These are phyloP conservation scores for Hypoxylon intermedium DNA, from an alignment of 495 filamentous ascomycete species.

Conservation along the genomic window DNA sequence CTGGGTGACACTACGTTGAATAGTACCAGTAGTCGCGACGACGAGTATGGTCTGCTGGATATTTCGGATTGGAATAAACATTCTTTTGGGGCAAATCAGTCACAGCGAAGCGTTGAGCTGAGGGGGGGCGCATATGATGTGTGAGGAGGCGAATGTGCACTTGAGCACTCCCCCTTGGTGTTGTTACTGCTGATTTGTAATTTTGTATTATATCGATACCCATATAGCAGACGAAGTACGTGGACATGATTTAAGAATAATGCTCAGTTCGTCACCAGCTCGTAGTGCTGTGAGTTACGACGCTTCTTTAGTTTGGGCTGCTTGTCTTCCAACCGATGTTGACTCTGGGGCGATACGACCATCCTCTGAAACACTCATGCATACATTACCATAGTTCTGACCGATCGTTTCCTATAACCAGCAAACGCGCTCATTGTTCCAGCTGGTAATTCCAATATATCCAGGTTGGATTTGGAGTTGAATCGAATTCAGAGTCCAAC, in stretches of 20 bases:
- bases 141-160: conserved; percentile 10
- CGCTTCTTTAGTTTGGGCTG: too few relatives aligned
- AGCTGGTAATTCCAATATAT: too few relatives aligned
- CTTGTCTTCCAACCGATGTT: too few relatives aligned
- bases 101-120: conserved; percentile 2
- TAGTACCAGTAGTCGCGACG: conserved; percentile 7
- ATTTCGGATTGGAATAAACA: conserved; percentile 4
- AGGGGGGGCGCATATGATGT: conserved; percentile 4
- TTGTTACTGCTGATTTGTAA: conserved; percentile 7
- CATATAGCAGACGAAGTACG: conserved; percentile 3
- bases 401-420: neutral
- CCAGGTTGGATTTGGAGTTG: too few relatives aligned
- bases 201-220: conserved; percentile 29
- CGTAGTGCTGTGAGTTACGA: too few relatives aligned
- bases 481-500: too few relatives aligned
- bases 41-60: conserved; percentile 21
- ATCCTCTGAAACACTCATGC: too few relatives aligned
- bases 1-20: conserved; percentile 3
- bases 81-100: conserved; percentile 6
- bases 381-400: conserved; percentile 1
- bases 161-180: neutral
- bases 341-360: too few relatives aligned
- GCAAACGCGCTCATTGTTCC: too few relatives aligned
- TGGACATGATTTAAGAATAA: conserved; percentile 5
- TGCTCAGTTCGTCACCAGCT: too few relatives aligned